A percentile compares a stretch with the other conserved stretches of the same genome.
phyloP scores from a whole-genome alignment of 495 filamentous ascomycete species.

The Penicillium dipodomyicola region DNA sequence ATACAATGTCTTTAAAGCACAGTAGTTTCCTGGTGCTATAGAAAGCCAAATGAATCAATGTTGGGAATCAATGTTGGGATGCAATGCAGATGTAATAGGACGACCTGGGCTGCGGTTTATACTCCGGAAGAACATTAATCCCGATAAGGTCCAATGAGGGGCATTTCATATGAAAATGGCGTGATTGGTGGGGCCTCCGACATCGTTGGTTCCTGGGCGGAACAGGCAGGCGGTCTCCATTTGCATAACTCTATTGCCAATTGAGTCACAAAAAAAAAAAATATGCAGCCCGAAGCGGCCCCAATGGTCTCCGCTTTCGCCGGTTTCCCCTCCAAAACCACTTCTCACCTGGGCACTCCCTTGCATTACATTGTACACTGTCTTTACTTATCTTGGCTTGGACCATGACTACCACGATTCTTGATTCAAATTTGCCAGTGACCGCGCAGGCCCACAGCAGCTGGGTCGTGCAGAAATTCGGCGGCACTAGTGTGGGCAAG shows the following conservation, averaged over 20 bases:
- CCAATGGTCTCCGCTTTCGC: slow-evolving; percentile 13
- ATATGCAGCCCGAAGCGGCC: slow-evolving; percentile 2
- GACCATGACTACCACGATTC: slow-evolving; percentile 22
- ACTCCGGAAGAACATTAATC: neutral
- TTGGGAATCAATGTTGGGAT: neutral
- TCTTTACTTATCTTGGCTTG: slow-evolving; percentile 8
- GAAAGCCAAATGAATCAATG: neutral
- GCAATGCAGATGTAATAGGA: neutral
- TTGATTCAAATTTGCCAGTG: slow-evolving; percentile 15
- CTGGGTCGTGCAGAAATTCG: slow-evolving; percentile 87
- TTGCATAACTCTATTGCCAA: slow-evolving; percentile 7
- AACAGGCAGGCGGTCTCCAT: slow-evolving; percentile 1
- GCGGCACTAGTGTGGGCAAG: slow-evolving; percentile 73
- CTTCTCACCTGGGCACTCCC: neutral
- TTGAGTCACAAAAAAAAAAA: slow-evolving; percentile 9
- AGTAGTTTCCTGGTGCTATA: neutral
- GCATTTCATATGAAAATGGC: slow-evolving; percentile 2
- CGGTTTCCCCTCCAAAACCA: slow-evolving; percentile 4
- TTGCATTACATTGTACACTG: slow-evolving; percentile 1
- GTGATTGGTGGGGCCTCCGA: slow-evolving; percentile 12
- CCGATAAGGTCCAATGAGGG: neutral
- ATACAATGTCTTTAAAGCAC: neutral
- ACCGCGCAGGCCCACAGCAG: slow-evolving; percentile 28
- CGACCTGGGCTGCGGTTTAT: neutral
- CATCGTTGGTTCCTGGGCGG: slow-evolving; percentile 8